These are phyloP conservation scores for Lentinula edodes DNA, from an alignment of 768 basidiomycete species.

Conservation along the genomic window DNA sequence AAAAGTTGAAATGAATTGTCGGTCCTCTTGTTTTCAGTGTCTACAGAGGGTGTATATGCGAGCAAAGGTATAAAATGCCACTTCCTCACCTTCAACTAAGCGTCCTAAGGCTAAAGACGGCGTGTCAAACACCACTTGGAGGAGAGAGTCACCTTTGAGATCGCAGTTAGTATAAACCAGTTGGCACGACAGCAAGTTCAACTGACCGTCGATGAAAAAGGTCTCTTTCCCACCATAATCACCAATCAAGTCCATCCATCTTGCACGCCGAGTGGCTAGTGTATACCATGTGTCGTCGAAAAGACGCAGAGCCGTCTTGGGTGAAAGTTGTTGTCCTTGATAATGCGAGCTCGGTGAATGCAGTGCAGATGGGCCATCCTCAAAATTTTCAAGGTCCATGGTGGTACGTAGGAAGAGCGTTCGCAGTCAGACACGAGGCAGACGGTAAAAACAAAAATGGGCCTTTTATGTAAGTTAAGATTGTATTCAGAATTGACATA, in stretches of 20 bases:
- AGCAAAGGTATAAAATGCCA: not conserved
- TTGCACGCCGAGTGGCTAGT: constrained; percentile 25
- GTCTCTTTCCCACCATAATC: constrained; percentile 66
- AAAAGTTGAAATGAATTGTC: constrained; percentile 1
- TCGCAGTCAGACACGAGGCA: not conserved
- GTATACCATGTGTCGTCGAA: constrained; percentile 36
- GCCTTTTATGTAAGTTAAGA: no score
- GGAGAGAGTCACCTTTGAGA: constrained; percentile 50
- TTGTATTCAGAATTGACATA: no score
- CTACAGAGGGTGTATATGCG: not conserved
- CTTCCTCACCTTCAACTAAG: constrained; percentile 27
- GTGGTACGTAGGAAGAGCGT: not conserved
- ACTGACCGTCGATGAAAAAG: constrained; percentile 59
- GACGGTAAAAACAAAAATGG: no score
- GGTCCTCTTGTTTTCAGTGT: not conserved
- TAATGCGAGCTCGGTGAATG: not conserved
- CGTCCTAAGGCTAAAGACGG: constrained; percentile 54
- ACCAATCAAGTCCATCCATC: constrained; percentile 68
- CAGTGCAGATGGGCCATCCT: not conserved
- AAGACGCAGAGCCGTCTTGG: constrained; percentile 16
- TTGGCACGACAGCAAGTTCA: not conserved
- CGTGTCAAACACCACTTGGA: constrained; percentile 55
- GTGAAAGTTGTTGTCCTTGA: not conserved
- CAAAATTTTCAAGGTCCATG: not conserved
- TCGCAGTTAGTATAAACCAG: no score